These are phyloP conservation scores for Teunomyces atbi DNA, from an alignment of 805 yeast species.

Conservation along the genomic window DNA sequence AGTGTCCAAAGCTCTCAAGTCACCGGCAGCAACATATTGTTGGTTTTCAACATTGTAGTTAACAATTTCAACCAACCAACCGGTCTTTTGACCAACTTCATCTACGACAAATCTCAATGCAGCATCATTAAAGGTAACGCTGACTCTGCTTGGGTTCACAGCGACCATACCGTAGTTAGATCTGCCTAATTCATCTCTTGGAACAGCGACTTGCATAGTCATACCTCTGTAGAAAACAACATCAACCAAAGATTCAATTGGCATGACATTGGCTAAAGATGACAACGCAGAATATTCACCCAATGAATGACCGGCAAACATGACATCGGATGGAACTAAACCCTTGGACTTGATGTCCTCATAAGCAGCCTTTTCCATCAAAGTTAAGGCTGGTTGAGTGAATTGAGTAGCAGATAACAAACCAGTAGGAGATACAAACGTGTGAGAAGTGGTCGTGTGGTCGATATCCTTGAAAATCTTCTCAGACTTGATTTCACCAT, in stretches of 20 bases:
- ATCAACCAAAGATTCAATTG: constrained; percentile 94
- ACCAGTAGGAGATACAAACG: constrained; percentile 92
- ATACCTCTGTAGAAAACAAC: constrained; percentile 99
- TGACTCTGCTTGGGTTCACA: constrained; percentile 92
- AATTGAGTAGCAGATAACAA: constrained; percentile 96
- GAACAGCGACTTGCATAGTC: constrained; percentile 99
- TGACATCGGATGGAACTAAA: constrained; percentile 85
- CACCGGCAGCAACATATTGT: constrained; percentile 99
- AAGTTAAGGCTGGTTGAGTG: constrained; percentile 98
- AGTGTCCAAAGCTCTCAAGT: constrained; percentile 90
- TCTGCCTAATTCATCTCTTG: constrained; percentile 92
- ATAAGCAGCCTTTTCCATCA: constrained; percentile 98
- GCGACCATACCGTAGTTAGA: constrained; percentile 99
- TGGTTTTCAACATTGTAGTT: constrained; percentile 97
- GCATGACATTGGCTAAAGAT: constrained; percentile 97
- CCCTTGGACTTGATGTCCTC: constrained; percentile 98
- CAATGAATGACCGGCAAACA: constrained; percentile 98
- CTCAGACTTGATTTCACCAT: constrained; percentile 83
- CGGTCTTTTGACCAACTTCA: constrained; percentile 77
- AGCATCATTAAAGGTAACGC: constrained; percentile 84
- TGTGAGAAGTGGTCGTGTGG: constrained; percentile 75
- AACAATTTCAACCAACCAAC: constrained; percentile 96
- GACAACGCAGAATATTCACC: constrained; percentile 99
- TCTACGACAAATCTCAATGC: constrained; percentile 94
- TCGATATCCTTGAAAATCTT: constrained; percentile 93